Evolutionary conservation across 192 early-diverging fungal genomes (phyloP).

Genomic region (Dissophora ornata): DNA sequence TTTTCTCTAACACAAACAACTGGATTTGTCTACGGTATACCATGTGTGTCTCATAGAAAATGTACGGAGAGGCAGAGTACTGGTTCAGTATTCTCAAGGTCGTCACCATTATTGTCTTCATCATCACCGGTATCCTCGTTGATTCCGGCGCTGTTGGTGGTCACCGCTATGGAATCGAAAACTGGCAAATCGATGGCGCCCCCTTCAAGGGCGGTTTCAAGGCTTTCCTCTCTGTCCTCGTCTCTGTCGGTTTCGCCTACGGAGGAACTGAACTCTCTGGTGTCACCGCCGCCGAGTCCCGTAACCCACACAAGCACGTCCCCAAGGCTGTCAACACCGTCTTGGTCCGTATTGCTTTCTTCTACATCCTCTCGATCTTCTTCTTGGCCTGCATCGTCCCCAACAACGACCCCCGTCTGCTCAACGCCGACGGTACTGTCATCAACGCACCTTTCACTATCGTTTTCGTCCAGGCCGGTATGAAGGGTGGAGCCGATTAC

Average conservation of each 20-base stretch:
- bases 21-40: neutral
- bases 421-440: constrained; percentile 52
- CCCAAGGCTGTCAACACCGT: constrained; percentile 77
- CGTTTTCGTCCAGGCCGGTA: constrained; percentile 66
- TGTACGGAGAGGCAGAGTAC: constrained; percentile 78
- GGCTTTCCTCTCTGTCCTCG: constrained; percentile 72
- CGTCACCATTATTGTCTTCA: constrained; percentile 80
- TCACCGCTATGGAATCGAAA: constrained; percentile 65
- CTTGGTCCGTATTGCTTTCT: constrained; percentile 68
- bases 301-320: constrained; percentile 70
- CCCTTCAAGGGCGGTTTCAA: constrained; percentile 68
- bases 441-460: constrained; percentile 72
- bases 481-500: constrained; percentile 62
- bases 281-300: constrained; percentile 89
- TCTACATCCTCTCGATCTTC: constrained; percentile 74
- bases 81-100: constrained; percentile 87
- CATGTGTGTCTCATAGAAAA: constrained; percentile 11
- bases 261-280: constrained; percentile 92
- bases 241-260: constrained; percentile 83
- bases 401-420: constrained; percentile 61
- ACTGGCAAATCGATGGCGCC: constrained; percentile 72
- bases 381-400: constrained; percentile 73
- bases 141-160: constrained; percentile 72
- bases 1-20: neutral
- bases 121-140: constrained; percentile 80